Conservation (phyloP, 1,284 basidiomycete species). For the Thelephora terrestris region DNA sequence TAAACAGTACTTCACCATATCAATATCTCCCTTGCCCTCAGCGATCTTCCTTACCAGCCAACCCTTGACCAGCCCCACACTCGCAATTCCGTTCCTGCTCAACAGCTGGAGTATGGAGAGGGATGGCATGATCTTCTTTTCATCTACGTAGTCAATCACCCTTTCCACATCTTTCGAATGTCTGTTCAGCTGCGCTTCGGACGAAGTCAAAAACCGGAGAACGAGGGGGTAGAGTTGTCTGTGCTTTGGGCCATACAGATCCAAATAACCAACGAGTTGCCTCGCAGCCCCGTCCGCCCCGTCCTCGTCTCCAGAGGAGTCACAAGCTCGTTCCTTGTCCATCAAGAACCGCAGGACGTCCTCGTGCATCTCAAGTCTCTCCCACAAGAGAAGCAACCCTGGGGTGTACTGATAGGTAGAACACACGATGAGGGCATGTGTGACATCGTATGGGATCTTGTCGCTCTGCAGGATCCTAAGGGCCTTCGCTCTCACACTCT, state of each 20-base stretch:
- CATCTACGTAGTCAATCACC: conserved; percentile 71
- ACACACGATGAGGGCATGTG: conserved; percentile 90
- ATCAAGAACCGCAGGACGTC: conserved; percentile 92
- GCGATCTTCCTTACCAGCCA: conserved; percentile 79
- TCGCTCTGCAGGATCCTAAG: conserved; percentile 54
- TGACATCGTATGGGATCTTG: conserved; percentile 76
- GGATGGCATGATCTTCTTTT: conserved; percentile 76
- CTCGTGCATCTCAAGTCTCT: conserved; percentile 92
- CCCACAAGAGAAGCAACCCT: conserved; percentile 87
- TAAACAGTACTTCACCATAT: conserved; percentile 47
- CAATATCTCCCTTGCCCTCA: conserved; percentile 66
- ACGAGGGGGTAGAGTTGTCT: conserved; percentile 82
- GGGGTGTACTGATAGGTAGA: conserved; percentile 74
- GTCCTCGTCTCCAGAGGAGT: conserved; percentile 12
- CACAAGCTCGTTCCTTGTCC: conserved; percentile 45
- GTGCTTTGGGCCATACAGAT: conserved; percentile 61
- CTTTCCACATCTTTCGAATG: conserved; percentile 65
- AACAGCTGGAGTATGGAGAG: conserved; percentile 84
- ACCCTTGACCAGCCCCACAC: conserved; percentile 82
- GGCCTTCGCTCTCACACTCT: conserved; percentile 47
- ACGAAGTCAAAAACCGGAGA: conserved; percentile 83
- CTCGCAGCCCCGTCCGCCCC: conserved; percentile 32
- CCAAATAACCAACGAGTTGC: conserved; percentile 67
- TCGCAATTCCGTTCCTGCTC: conserved; percentile 78
- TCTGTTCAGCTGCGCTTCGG: conserved; percentile 52